These are phyloP conservation scores for Kwoniella heveanensis DNA, from an alignment of 768 basidiomycete species.

Conservation along the genomic window DNA sequence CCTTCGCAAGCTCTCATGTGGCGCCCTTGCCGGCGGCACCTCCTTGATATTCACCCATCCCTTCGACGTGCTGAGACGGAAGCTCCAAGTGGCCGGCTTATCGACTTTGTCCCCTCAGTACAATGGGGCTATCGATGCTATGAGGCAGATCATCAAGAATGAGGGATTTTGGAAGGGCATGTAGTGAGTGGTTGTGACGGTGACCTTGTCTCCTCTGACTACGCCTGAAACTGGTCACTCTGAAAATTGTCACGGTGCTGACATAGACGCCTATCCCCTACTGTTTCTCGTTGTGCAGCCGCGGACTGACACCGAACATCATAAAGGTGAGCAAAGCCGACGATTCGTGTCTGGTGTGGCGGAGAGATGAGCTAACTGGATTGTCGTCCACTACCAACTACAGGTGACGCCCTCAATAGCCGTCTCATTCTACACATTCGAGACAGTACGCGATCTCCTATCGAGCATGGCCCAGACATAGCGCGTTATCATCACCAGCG, in stretches of 20 bases:
- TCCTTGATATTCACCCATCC: constrained; percentile 95
- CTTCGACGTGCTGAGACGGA: constrained; percentile 88
- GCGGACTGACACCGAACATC: constrained; percentile 51
- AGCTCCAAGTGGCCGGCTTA: constrained; percentile 69
- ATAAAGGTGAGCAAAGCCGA: constrained; percentile 38
- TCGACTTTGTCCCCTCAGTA: constrained; percentile 65
- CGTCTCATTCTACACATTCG: constrained; percentile 54
- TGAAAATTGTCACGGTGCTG: too few relatives aligned
- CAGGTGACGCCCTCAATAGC: constrained; percentile 50
- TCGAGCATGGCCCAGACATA: background rate
- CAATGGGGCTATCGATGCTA: constrained; percentile 76
- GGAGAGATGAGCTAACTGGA: too few relatives aligned
- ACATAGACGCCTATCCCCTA: too few relatives aligned
- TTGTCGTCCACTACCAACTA: background rate
- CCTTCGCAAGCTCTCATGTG: constrained; percentile 70
- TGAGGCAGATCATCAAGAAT: constrained; percentile 66
- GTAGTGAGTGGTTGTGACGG: constrained; percentile 44
- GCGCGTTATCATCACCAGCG: background rate
- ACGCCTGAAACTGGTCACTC: too few relatives aligned
- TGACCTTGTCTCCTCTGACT: background rate
- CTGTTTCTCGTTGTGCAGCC: too few relatives aligned
- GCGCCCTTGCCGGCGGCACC: constrained; percentile 82
- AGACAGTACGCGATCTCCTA: constrained; percentile 46
- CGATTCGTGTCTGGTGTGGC: background rate
- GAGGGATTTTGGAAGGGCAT: constrained; percentile 65